A percentile compares a stretch with the other conserved stretches of the same genome.
phyloP scores from a whole-genome alignment of 441 rosid species.

The Raphanus hybrid region DNA sequence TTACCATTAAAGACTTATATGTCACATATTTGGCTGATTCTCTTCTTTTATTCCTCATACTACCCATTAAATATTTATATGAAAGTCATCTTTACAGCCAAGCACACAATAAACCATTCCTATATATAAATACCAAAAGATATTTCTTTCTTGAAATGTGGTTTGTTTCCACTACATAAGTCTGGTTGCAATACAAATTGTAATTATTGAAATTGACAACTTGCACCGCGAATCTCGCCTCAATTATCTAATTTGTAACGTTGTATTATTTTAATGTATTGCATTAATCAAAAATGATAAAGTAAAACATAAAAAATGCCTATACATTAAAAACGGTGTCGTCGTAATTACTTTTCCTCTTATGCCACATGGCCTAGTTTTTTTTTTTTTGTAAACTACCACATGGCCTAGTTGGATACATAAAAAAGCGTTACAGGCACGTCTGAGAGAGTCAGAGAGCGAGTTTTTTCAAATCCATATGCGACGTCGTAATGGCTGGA shows the following conservation, averaged over 20 bases:
- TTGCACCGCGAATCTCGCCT: slow-evolving; percentile 52
- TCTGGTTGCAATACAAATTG: slow-evolving; percentile 40
- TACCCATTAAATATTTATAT: background rate
- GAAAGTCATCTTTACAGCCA: slow-evolving; percentile 26
- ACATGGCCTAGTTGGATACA: slow-evolving; percentile 35
- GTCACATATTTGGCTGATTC: slow-evolving; percentile 15
- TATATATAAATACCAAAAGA: background rate
- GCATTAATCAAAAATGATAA: no score
- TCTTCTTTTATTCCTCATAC: background rate
- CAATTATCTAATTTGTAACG: slow-evolving; percentile 8
- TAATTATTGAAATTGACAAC: slow-evolving; percentile 57
- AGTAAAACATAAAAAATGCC: background rate
- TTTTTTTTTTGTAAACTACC: no score
- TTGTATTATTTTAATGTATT: background rate
- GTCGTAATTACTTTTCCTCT: background rate
- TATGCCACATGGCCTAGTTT: slow-evolving; percentile 25
- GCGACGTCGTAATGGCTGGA: slow-evolving; percentile 30
- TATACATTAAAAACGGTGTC: slow-evolving; percentile 16
- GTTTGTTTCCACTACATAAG: slow-evolving; percentile 22
- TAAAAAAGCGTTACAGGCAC: slow-evolving; percentile 2
- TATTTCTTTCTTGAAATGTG: slow-evolving; percentile 1
- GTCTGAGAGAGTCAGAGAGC: slow-evolving; percentile 18
- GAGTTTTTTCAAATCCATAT: slow-evolving; percentile 17
- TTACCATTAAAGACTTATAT: background rate
- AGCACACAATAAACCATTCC: slow-evolving; percentile 30